Evolutionary conservation across 805 yeast species (phyloP), one percentile per base, ranked within the genome.

Genomic region (Wickerhamomyces bisporus): DNA sequence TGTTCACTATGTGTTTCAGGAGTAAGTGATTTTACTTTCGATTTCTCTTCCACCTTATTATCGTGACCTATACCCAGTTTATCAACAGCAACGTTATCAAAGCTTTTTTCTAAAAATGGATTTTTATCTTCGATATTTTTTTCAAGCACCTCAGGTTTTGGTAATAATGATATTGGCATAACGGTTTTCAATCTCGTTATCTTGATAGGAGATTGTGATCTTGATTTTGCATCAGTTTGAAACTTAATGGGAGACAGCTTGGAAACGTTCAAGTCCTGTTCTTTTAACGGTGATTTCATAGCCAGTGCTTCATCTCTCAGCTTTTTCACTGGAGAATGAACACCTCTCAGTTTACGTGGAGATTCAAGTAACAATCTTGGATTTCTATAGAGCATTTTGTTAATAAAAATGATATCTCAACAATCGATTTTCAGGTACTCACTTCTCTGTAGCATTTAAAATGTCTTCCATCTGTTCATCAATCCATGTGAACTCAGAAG

Each of bases 401-500:
- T n/a, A n/a, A n/a, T n/a, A n/a, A n/a, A n/a, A n/a, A n/a, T n/a
- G n/a, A n/a, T n/a, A n/a, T n/a, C n/a, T n/a, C n/a, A n/a, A n/a
- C n/a, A n/a, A 31, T 4, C 11, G 21, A 9, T 3, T 5, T 12
- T n/a, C 34, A 40, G 15, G 26, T 27, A 51, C 60, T 47, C 30
- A 52, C 61, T 43, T 45, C 27, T 44, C 52, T 3, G 47, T 42
- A 5, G 54, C 37, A 26, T 43, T 47, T 5, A 66, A 30, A 4
- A 61, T 58, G 21, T 60, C 66, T 8, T 50, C 49, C 65, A 71
- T 61, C 42, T 67, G 67, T 31, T 65, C 68, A 41, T 66, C 62
- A 34, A 70, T 51, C 62, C 65, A 63, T 9, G 64, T 62, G 25
- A 70, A 44, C 30, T 67, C 70, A 11, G 64, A 50, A 7, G 62